A percentile compares a stretch with the other conserved stretches of the same genome.
These are phyloP conservation scores for Zangia roseola DNA, from an alignment of 768 basidiomycete genomes.

Conservation along the genomic window DNA sequence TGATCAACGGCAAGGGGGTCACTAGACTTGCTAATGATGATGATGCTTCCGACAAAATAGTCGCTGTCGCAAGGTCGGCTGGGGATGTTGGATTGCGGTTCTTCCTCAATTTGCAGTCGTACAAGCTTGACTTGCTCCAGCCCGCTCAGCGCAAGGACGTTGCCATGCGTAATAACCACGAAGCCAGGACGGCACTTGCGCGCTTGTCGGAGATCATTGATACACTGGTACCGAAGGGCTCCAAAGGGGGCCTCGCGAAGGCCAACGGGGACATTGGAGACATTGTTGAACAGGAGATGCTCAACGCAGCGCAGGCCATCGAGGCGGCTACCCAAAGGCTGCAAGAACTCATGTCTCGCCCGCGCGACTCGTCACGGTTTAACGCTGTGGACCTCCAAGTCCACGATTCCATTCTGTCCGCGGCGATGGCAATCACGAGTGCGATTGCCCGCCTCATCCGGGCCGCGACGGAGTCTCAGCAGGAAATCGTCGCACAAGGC, in stretches of 20 bases:
- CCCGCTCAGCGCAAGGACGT: slow-evolving; percentile 77
- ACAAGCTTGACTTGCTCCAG: slow-evolving; percentile 83
- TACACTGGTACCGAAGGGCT: slow-evolving; percentile 78
- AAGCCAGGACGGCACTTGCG: slow-evolving; percentile 75
- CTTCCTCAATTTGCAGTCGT: slow-evolving; percentile 95
- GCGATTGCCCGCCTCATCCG: slow-evolving; percentile 94
- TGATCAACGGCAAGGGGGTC: slow-evolving; percentile 93
- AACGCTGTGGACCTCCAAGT: slow-evolving; percentile 93
- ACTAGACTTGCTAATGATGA: slow-evolving; percentile 90
- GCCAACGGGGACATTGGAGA: slow-evolving; percentile 94
- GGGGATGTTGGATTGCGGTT: slow-evolving; percentile 89
- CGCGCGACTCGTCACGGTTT: slow-evolving; percentile 83
- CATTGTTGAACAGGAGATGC: slow-evolving; percentile 96
- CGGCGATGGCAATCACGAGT: slow-evolving; percentile 92
- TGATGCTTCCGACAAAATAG: slow-evolving; percentile 88
- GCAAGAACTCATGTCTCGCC: slow-evolving; percentile 88
- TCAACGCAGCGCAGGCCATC: slow-evolving; percentile 88
- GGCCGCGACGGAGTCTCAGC: slow-evolving; percentile 96
- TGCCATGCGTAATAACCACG: slow-evolving; percentile 86
- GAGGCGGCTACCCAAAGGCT: slow-evolving; percentile 89
- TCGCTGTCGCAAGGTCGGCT: slow-evolving; percentile 77
- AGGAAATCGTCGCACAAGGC: slow-evolving; percentile 96
- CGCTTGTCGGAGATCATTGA: slow-evolving; percentile 90
- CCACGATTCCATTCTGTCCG: slow-evolving; percentile 93
- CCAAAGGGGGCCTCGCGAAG: slow-evolving; percentile 66